These are phyloP conservation scores for Aureobasidium sp. DNA, from an alignment of 2,329 filamentous ascomycete species.

Conservation along the genomic window DNA sequence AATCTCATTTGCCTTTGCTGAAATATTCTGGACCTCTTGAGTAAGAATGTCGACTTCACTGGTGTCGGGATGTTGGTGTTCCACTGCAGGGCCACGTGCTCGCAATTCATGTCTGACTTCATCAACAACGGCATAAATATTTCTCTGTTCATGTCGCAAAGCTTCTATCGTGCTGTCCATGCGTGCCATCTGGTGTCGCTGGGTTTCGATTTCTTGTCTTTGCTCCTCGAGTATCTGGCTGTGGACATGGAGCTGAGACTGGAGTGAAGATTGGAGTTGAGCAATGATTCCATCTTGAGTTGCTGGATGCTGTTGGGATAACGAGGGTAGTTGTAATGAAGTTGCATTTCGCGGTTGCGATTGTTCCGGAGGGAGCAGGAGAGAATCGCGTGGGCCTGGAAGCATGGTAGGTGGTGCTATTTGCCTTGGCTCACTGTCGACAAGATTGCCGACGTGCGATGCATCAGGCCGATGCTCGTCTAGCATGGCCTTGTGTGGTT, in stretches of 20 bases:
- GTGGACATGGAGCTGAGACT: slow-evolving; percentile 41
- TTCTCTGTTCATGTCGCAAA: slow-evolving; percentile 32
- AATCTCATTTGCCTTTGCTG: slow-evolving; percentile 37
- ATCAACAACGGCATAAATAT: slow-evolving; percentile 27
- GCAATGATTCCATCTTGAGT: slow-evolving; percentile 30
- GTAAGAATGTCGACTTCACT: slow-evolving; percentile 37
- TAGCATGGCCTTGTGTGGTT: slow-evolving; percentile 7
- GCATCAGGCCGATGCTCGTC: slow-evolving; percentile 11
- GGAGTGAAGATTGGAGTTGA: slow-evolving; percentile 31
- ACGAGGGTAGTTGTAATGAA: slow-evolving; percentile 10
- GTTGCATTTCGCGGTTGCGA: not conserved
- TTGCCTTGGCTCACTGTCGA: slow-evolving; percentile 6
- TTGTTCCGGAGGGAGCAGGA: not conserved
- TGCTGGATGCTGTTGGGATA: slow-evolving; percentile 8
- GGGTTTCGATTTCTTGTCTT: slow-evolving; percentile 30
- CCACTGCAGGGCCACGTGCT: slow-evolving; percentile 17
- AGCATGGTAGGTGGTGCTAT: slow-evolving; percentile 2
- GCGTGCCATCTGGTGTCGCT: slow-evolving; percentile 32
- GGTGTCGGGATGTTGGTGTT: slow-evolving; percentile 22
- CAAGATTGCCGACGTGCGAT: slow-evolving; percentile 5
- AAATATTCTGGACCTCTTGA: slow-evolving; percentile 31
- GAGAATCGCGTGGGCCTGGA: slow-evolving; percentile 4
- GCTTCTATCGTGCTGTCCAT: slow-evolving; percentile 32
- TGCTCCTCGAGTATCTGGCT: slow-evolving; percentile 33
- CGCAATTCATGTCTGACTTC: slow-evolving; percentile 29